phyloP scores from a whole-genome alignment of 2,329 filamentous ascomycete genomes.

The Sporothrix dimorphospora region DNA sequence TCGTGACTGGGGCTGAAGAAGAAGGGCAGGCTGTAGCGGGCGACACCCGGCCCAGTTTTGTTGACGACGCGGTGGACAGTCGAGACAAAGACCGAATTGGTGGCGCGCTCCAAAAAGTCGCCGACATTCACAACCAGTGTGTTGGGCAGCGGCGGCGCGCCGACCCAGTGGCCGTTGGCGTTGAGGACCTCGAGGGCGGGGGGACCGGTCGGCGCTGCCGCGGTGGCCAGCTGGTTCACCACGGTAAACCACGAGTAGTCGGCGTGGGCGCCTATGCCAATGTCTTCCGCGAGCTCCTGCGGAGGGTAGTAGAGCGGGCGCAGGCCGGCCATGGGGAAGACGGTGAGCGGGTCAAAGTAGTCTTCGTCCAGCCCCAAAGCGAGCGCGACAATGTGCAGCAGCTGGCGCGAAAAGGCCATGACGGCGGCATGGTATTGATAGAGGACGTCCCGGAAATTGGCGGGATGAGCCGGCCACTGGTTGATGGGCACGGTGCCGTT shows the following conservation, averaged over 20 bases:
- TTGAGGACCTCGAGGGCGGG: conserved; percentile 48
- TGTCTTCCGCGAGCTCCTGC: conserved; percentile 33
- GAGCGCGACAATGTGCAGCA: conserved; percentile 35
- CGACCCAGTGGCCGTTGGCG: conserved; percentile 45
- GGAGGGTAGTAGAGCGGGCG: conserved; percentile 37
- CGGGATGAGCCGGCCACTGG: conserved; percentile 41
- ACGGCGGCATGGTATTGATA: conserved; percentile 42
- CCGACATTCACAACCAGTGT: conserved; percentile 55
- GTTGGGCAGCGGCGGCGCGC: conserved; percentile 26
- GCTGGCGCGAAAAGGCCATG: conserved; percentile 30
- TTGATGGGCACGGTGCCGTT: conserved; percentile 41
- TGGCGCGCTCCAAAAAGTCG: conserved; percentile 55
- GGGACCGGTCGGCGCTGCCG: conserved; percentile 27
- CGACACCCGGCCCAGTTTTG: conserved; percentile 39
- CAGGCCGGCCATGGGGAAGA: conserved; percentile 41
- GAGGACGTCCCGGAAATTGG: conserved; percentile 42
- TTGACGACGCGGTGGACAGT: conserved; percentile 57
- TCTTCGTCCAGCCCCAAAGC: conserved; percentile 34
- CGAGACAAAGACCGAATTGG: conserved; percentile 51
- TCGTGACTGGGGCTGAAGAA: conserved; percentile 56
- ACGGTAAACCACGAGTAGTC: conserved; percentile 55
- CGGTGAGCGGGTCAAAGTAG: conserved; percentile 47
- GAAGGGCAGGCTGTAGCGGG: conserved; percentile 59
- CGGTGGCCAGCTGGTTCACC: conserved; percentile 47
- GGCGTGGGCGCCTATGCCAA: conserved; percentile 52